Base-by-base conservation (phyloP, 805 yeast genomes). In the Blastobotrys attinorum region DNA sequence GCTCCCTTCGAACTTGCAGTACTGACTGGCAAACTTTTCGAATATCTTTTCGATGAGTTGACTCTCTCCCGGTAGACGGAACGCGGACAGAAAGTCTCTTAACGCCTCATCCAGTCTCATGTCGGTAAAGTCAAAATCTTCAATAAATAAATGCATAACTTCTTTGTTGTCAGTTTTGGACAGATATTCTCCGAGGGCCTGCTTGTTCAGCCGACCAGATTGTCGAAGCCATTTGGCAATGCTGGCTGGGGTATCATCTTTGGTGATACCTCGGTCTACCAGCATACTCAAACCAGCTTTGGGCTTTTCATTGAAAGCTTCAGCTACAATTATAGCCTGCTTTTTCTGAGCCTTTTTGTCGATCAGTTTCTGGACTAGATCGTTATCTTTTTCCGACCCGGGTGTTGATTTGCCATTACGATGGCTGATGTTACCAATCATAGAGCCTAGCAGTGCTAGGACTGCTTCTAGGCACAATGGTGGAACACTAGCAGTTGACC, bases 1-100 rank as follows among this genome's bases (percentile, higher is more conserved):
- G 18, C 66, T 65, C 4, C 65, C 64, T 56, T 81, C 86, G 46
- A 83, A 79, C 16, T 68, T 69, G 11, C 85, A 83, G 63, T 86
- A 92, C 46, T 84, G 76, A 34, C 78, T 80, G 2, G 95, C 88
- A 63, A 92, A 92, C 4, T 77, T 70, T 56, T 90, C 97, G 22
- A 92, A 82, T 13, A 90, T 77, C 55, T 96, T 74, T 61, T 92
- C 98, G 59, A 92, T 92, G 61, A 87, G 96, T 58, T 88, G 97
- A 0, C 97, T 83, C 64, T 92, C 99, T 47, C 99, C 99, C 1
- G 97, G 97, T 39, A 92, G 71, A 61, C 98, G 76, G 59, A 92
- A 90, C 17, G 83, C 76, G 45, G 84, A 83, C 52, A 94, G 69
- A 47, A 92, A 62, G 44, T 84, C 71, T 56, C 99, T 74, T 42